These are phyloP conservation scores for Ceratobasidium sp. DNA, from an alignment of 1,284 basidiomycete species.

Conservation along the genomic window DNA sequence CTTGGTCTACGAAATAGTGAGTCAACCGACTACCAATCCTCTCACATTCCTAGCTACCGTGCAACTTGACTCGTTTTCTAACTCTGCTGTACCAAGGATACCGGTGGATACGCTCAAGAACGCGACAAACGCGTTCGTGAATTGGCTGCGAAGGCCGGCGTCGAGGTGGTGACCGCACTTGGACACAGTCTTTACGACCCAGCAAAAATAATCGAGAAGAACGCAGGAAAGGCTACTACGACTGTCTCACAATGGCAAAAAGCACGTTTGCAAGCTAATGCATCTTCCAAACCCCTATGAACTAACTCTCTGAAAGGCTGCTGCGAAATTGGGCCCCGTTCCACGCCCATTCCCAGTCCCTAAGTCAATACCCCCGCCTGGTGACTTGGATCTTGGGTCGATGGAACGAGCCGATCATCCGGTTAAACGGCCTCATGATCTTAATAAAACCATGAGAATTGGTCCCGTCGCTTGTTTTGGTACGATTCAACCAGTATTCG, in stretches of 20 bases:
- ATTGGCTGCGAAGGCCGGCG: slow-evolving; percentile 54
- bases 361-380: slow-evolving; percentile 54
- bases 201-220: slow-evolving; percentile 54
- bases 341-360: slow-evolving; percentile 53
- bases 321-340: slow-evolving; percentile 53
- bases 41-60: no score
- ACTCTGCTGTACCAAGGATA: no score
- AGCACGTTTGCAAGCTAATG: slow-evolving; percentile 48
- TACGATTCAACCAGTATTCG: slow-evolving; percentile 45
- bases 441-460: slow-evolving; percentile 55
- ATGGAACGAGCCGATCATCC: slow-evolving; percentile 45
- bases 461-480: slow-evolving; percentile 55
- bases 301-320: slow-evolving; percentile 51
- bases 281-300: neutral
- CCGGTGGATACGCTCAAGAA: slow-evolving; percentile 53
- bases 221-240: slow-evolving; percentile 56
- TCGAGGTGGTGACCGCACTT: slow-evolving; percentile 56
- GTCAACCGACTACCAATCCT: no score
- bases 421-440: slow-evolving; percentile 52
- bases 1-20: no score
- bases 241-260: slow-evolving; percentile 56
- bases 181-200: slow-evolving; percentile 61
- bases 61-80: no score
- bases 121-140: slow-evolving; percentile 50
- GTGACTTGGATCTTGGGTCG: slow-evolving; percentile 51